These are phyloP conservation scores for Hymenoscyphus repandus DNA, from an alignment of 2,329 filamentous ascomycete species.

Conservation along the genomic window DNA sequence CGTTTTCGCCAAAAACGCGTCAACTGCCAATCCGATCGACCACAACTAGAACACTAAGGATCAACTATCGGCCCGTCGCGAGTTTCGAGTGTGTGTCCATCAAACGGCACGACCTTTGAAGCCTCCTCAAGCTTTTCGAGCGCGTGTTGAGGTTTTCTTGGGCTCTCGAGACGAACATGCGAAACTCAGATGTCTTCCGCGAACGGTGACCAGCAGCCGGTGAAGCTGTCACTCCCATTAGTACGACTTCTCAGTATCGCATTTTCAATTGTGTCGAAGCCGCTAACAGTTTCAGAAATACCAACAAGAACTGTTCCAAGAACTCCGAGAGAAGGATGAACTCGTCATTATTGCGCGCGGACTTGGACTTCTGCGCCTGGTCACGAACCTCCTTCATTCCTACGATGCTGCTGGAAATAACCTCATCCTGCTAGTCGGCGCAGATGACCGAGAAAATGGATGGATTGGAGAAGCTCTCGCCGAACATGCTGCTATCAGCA, in stretches of 20 bases:
- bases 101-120: background rate
- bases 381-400: constrained; percentile 94
- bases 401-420: constrained; percentile 97
- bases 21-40: background rate
- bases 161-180: constrained; percentile 19
- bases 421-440: constrained; percentile 80
- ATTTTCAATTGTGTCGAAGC: background rate
- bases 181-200: constrained; percentile 29
- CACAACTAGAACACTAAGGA: background rate
- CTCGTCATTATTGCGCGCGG: constrained; percentile 88
- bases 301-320: constrained; percentile 91
- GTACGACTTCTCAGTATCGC: constrained; percentile 36
- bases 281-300: constrained; percentile 55
- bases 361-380: constrained; percentile 82
- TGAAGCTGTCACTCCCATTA: constrained; percentile 76
- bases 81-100: background rate
- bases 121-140: background rate
- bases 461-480: constrained; percentile 96
- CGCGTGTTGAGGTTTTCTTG: background rate
- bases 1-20: background rate
- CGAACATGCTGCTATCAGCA: constrained; percentile 89
- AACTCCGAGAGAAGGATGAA: constrained; percentile 85
- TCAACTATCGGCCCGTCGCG: too few species aligned
- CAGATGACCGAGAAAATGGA: constrained; percentile 87
- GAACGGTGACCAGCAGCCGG: constrained; percentile 53